Conservation (phyloP, 305 asterid species). For the Fraxinus xanthoxyloides region DNA sequence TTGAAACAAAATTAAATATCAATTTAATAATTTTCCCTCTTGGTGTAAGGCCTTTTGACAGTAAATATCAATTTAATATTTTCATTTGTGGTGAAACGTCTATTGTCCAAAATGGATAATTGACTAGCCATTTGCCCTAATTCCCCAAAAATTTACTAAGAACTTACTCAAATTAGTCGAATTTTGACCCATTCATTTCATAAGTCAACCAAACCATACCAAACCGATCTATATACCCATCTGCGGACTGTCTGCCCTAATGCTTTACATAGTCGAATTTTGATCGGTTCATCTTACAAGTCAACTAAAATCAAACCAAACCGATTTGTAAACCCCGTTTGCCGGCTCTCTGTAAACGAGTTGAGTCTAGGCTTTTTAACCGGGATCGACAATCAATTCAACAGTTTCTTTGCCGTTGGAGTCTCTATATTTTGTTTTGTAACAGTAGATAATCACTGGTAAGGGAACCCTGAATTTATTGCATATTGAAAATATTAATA, state of each 20-base stretch:
- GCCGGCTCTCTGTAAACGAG: background rate
- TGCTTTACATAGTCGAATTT: background rate
- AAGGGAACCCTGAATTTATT: conserved; percentile 22
- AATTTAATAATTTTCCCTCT: background rate
- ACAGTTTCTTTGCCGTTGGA: conserved; percentile 18
- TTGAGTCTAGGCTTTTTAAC: background rate
- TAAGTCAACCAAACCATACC: background rate
- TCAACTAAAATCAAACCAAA: background rate
- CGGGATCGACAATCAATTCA: background rate
- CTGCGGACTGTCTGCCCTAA: background rate
- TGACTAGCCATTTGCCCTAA: background rate
- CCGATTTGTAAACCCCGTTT: background rate
- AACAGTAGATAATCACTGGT: background rate
- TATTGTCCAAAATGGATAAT: background rate
- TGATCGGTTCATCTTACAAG: background rate
- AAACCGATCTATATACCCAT: background rate
- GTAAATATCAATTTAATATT: background rate
- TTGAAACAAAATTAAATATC: background rate
- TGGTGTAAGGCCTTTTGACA: background rate
- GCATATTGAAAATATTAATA: conserved; percentile 6
- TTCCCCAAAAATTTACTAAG: background rate
- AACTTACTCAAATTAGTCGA: background rate
- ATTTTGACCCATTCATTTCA: background rate
- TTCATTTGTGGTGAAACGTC: background rate
- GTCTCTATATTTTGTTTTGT: conserved; percentile 5